These are phyloP conservation scores for Harrya chromipes DNA, from an alignment of 768 basidiomycete genomes.

Conservation along the genomic window DNA sequence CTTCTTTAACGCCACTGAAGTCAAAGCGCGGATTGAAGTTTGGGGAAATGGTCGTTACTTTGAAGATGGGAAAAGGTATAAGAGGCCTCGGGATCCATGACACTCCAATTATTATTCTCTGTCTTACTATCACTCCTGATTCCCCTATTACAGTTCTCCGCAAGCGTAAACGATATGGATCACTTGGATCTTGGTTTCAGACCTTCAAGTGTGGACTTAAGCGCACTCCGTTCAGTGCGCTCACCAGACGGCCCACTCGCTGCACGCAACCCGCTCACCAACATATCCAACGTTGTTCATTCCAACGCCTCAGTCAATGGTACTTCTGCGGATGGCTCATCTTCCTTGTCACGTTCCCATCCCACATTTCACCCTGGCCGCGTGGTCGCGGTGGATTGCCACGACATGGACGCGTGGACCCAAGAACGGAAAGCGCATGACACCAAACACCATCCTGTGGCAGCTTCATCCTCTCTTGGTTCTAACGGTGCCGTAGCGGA, in stretches of 20 bases:
- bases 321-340: constrained; percentile 1
- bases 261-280: constrained; percentile 1
- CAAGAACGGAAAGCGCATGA: constrained; percentile 7
- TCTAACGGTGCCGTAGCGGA: constrained; percentile 1
- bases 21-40: constrained; percentile 15
- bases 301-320: neutral
- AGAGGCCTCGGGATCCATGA: constrained; percentile 11
- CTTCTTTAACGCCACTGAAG: constrained; percentile 9
- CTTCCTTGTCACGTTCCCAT: constrained; percentile 8
- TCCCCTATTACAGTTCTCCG: neutral
- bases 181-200: neutral
- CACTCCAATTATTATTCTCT: neutral
- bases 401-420: constrained; percentile 28
- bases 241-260: constrained; percentile 9
- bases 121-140: constrained; percentile 6
- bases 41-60: constrained; percentile 7
- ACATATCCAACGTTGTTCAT: constrained; percentile 8
- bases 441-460: constrained; percentile 7
- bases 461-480: constrained; percentile 9
- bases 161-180: neutral
- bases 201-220: constrained; percentile 3
- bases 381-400: constrained; percentile 21
- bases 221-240: constrained; percentile 6
- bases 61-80: constrained; percentile 11
- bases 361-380: constrained; percentile 10